Evolutionary conservation across 2,329 filamentous ascomycete genomes (phyloP), one percentile per base, ranked within the genome.

Genomic region (Scopulariopsis brevicaulis): DNA sequence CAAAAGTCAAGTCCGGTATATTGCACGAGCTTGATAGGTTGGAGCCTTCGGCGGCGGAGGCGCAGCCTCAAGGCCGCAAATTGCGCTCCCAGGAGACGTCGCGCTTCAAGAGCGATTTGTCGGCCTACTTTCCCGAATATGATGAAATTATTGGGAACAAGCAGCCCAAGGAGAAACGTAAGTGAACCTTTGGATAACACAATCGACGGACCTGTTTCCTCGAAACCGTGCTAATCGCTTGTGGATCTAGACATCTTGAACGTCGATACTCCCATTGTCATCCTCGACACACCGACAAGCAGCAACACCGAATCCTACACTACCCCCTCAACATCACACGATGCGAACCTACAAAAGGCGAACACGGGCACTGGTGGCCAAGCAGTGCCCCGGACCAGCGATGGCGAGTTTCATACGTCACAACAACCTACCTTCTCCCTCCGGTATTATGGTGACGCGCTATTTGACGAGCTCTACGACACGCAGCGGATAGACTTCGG

Each of bases 101-200:
- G 56, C 81, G 90, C 64, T 86, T 91, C 73, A 96, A 95, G 78
- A 96, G 91, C 72, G 92, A 96, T 68, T 79, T 97, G 61, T 86
- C 91, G 43, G 82, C 84, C 54, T 97, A 96, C 73, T 96, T 97
- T 67, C 85, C 89, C 56, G 92, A 95, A 67, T 97, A 96, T 71
- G 92, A 96, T 71, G 90, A 96, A 69, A 83, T 96, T 63, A 90
- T 97, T 73, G 91, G 89, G 61, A 89, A 95, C 68, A 86, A 90
- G 28, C 28, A 32, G 62, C 83, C 85, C 46, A 87, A 87, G 65
- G 86, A 92, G 71, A 78, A 86, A 64, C 86, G 91, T 92, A 80
- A 69, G 82, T 77, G 46, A 24, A 24, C 18, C 15, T 46, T n/a
- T n/a, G n/a, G 25, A 53, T n/a, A n/a, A 50, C 20, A 37, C 25